Base-by-base conservation (phyloP, 2,329 filamentous ascomycete genomes). In the Thielaviopsis populi region DNA sequence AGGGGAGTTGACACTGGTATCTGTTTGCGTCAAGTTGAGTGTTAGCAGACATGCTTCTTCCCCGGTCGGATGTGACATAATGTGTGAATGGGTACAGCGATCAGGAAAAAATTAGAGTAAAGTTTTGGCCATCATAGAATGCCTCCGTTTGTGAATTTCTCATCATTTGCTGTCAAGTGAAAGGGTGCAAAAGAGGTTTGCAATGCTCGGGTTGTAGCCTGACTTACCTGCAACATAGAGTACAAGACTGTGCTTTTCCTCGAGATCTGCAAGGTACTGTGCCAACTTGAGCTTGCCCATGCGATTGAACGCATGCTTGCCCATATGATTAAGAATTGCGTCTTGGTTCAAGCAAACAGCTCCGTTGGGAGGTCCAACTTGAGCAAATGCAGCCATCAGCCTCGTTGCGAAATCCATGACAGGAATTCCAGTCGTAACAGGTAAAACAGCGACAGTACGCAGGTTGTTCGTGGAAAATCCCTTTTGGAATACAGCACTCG, bases 221-320 rank as follows among this genome's bases (percentile, higher is more conserved):
- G 59, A 73, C 79, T 77, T 79, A 86, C 83, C 83, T 61, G 92
- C 94, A 65, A 99, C 86, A 71, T 99, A 99, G 7, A 99, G 79
- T 1, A 99, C 91, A 69, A 99, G 83, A 0, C 92, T 91, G 70
- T 95, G 97, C 72, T 96, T 96, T 74, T 99, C 94, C 74, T 99
- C 94, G 11, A 99, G 79, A 70, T 99, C 94, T 1, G 95, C 94
- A 60, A 99, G 81, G 71, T 99, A 99, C 69, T 99, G 92, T 0
- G 92, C 90, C 6, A 99, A 78, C 74, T 95, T 96, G 33, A 99
- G 78, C 74, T 96, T 97, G 5, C 94, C 94, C 87, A 99, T 97
- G 69, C 87, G 89, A 74, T 88, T 97, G 73, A 99, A 99, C 0
- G 95, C 94, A 74, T 99, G 91, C 67, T 94, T 87, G 33, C 95